These are phyloP conservation scores for Penicillium simplicissimum DNA, from an alignment of 495 filamentous ascomycete genomes.

Conservation along the genomic window DNA sequence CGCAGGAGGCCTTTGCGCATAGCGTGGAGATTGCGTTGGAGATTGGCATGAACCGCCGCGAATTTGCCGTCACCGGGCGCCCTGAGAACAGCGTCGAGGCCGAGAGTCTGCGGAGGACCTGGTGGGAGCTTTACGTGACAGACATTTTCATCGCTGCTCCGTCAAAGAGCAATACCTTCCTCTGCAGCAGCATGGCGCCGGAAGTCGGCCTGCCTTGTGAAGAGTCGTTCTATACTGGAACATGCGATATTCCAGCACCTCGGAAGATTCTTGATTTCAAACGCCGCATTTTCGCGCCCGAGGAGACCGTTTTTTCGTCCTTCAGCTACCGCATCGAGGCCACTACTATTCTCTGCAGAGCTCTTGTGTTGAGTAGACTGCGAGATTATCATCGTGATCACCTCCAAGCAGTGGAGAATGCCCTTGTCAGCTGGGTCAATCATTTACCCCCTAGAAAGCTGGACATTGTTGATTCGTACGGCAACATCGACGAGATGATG, in stretches of 20 bases:
- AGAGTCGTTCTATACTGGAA: slow-evolving; percentile 35
- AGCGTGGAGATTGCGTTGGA: slow-evolving; percentile 38
- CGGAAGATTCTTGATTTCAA: slow-evolving; percentile 38
- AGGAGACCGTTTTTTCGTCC: slow-evolving; percentile 41
- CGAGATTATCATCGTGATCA: slow-evolving; percentile 43
- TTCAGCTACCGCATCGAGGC: slow-evolving; percentile 50
- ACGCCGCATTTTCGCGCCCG: slow-evolving; percentile 36
- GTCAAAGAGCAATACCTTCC: slow-evolving; percentile 31
- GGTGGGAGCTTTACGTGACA: slow-evolving; percentile 46
- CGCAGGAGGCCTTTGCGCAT: slow-evolving; percentile 33
- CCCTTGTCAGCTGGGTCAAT: slow-evolving; percentile 47
- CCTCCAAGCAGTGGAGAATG: slow-evolving; percentile 46
- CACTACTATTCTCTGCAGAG: slow-evolving; percentile 37
- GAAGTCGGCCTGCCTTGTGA: slow-evolving; percentile 45
- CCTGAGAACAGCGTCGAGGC: slow-evolving; percentile 34
- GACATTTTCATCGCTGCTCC: slow-evolving; percentile 40
- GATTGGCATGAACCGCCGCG: slow-evolving; percentile 39
- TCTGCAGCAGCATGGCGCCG: slow-evolving; percentile 34
- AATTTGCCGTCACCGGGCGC: slow-evolving; percentile 31
- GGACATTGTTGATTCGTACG: slow-evolving; percentile 47
- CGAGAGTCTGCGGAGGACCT: slow-evolving; percentile 43
- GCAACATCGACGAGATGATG: slow-evolving; percentile 49
- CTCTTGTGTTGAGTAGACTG: slow-evolving; percentile 38
- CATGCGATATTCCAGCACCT: slow-evolving; percentile 31
- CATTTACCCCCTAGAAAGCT: slow-evolving; percentile 42